Conservation (phyloP, 2,329 filamentous ascomycete species). For the Pseudodiploospora longispora region DNA sequence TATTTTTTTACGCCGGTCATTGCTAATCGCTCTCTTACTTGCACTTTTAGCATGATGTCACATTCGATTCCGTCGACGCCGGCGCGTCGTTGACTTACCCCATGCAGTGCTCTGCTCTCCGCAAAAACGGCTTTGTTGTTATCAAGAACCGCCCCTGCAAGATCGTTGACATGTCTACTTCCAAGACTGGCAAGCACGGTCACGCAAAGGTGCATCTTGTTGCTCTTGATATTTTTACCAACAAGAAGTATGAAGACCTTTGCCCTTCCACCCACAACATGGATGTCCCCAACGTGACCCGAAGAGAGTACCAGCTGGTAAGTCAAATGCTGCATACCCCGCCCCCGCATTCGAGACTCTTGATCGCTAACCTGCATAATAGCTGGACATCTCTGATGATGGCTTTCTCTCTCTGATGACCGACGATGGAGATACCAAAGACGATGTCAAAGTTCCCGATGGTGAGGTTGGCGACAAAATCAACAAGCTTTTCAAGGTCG, state of each 20-base stretch:
- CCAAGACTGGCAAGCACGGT: slow-evolving; percentile 99
- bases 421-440: slow-evolving; percentile 79
- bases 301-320: slow-evolving; percentile 90
- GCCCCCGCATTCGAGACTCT: slow-evolving; percentile 12
- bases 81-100: slow-evolving; percentile 91
- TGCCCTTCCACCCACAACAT: slow-evolving; percentile 97
- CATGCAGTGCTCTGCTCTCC: slow-evolving; percentile 99
- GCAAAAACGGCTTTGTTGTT: slow-evolving; percentile 98
- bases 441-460: slow-evolving; percentile 90
- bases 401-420: slow-evolving; percentile 91
- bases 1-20: no score
- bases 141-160: slow-evolving; percentile 99
- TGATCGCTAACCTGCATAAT: slow-evolving; percentile 13
- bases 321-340: slow-evolving; percentile 35
- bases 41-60: slow-evolving; percentile 50
- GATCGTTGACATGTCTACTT: slow-evolving; percentile 99
- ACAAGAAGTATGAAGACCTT: slow-evolving; percentile 99
- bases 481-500: slow-evolving; percentile 64
- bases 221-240: slow-evolving; percentile 97
- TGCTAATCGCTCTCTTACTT: slow-evolving; percentile 4
- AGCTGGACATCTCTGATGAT: slow-evolving; percentile 92
- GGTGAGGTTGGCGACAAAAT: slow-evolving; percentile 86
- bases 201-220: slow-evolving; percentile 99
- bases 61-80: slow-evolving; percentile 91
- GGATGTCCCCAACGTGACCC: slow-evolving; percentile 91